These are phyloP conservation scores for Endothia cerciana DNA, from an alignment of 2,329 filamentous ascomycete species.

Conservation along the genomic window DNA sequence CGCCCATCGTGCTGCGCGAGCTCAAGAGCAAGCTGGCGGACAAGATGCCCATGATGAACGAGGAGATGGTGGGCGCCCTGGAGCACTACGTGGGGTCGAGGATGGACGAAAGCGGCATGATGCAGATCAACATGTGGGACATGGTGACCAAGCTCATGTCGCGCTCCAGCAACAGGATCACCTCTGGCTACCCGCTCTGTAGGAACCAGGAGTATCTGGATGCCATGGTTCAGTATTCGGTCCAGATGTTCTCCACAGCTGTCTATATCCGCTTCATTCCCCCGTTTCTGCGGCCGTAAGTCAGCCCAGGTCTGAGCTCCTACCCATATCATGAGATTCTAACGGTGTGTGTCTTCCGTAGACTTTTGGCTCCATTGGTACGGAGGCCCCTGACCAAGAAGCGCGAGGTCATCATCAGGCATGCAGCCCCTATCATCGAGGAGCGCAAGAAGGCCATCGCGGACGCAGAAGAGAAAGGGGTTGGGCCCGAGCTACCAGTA, in stretches of 20 bases:
- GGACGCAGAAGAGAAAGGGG: conserved; percentile 9
- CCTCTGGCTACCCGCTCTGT: conserved; percentile 11
- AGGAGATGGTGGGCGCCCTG: conserved; percentile 11
- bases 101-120: conserved; percentile 6
- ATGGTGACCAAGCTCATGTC: conserved; percentile 6
- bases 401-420: conserved; percentile 2
- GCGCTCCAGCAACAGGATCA: conserved; percentile 10
- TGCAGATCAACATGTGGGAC: conserved; percentile 14
- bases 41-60: conserved; percentile 15
- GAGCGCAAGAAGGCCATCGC: conserved; percentile 4
- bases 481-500: conserved; percentile 6
- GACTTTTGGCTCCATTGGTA: conserved; percentile 2
- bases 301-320: no score
- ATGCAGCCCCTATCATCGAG: conserved; percentile 11
- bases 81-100: not conserved
- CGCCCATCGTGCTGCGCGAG: conserved; percentile 1
- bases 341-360: not conserved
- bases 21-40: conserved; percentile 9
- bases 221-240: conserved; percentile 10
- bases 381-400: conserved; percentile 1
- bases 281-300: conserved; percentile 11
- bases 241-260: not conserved
- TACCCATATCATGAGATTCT: not conserved
- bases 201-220: conserved; percentile 12
- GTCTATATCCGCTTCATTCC: conserved; percentile 13